A percentile compares a stretch with the other conserved stretches of the same genome.
phyloP scores from a whole-genome alignment of 208 protist genomes.

The Trypanosoma lewisi region DNA sequence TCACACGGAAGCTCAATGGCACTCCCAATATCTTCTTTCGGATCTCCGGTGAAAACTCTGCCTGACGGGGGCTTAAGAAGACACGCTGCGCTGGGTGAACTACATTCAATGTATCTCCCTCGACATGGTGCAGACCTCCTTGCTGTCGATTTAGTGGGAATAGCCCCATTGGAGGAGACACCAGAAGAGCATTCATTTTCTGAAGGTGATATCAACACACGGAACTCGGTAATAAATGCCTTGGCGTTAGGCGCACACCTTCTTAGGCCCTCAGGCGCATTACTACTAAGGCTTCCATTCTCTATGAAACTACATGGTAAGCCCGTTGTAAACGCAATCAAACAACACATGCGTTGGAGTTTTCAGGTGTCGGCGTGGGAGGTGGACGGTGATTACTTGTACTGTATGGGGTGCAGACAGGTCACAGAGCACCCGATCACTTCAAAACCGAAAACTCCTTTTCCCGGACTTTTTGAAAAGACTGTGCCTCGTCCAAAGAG shows the following conservation, averaged over 20 bases:
- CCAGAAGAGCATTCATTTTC: neutral
- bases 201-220: neutral
- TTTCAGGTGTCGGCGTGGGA: slow-evolving; percentile 18
- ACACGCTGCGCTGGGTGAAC: neutral
- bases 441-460: slow-evolving; percentile 20
- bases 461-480: slow-evolving; percentile 34
- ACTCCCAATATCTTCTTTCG: neutral
- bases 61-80: neutral
- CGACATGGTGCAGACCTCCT: slow-evolving; percentile 17
- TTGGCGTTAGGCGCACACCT: slow-evolving; percentile 17
- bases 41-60: neutral
- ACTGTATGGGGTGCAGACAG: slow-evolving; percentile 22
- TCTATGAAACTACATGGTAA: neutral
- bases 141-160: slow-evolving; percentile 16
- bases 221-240: slow-evolving; percentile 1
- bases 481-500: slow-evolving; percentile 27
- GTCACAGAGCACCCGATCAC: slow-evolving; percentile 19
- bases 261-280: slow-evolving; percentile 20
- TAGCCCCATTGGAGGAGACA: neutral
- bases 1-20: neutral
- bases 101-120: neutral
- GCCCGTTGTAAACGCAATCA: neutral
- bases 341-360: slow-evolving; percentile 14
- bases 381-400: slow-evolving; percentile 12
- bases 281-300: slow-evolving; percentile 19